Base-by-base conservation (phyloP, 225 moss, liverwort and hornwort genomes). In the Neckera pumila region DNA sequence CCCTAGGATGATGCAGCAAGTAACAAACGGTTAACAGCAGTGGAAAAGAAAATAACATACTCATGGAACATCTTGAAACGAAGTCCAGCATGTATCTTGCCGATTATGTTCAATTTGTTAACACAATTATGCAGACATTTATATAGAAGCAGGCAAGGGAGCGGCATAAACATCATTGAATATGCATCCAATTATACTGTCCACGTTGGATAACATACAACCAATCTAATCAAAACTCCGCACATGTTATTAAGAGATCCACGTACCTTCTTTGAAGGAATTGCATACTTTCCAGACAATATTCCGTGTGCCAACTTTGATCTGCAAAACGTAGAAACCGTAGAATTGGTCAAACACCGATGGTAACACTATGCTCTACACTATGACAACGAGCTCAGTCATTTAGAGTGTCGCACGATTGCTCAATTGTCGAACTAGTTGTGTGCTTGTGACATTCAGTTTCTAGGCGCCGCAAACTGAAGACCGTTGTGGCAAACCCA, bases 251-350 rank as follows among this genome's bases (percentile, higher is more conserved):
- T 70, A 22, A 27, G 73, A 69, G 67, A 79, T 58, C 49, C 71
- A 80, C 65, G 81, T 91, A 96, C 97, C 95, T 96, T 95, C 60
- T 89, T 93, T 79, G 95, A 93, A 76, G 95, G 96, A 85, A 93
- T 91, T 84, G 99, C 96, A 92, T 99, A 99, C 86, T 93, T 95
- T 42, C 99, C 99, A 78, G 99, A 99, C 83, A 99, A 91, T 63
- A 99, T 92, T 82, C 99, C 99, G 89, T 99, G 97, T 22, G 96
- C 99, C 91, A 99, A 93, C 89, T 99, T 99, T 70, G 98, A 92
- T 90, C 98, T 98, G 96, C 89, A 87, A 61, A 77, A 34, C 47
- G 70, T 75, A 49, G 36, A 69, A 77, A 42, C 86, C 31, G 43
- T 64, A 58, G 10, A 79, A 62, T 82, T 79, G 57, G 69, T 89